Evolutionary conservation across 2,329 filamentous ascomycete species (phyloP).

Genomic region (Colletotrichum sojae): DNA sequence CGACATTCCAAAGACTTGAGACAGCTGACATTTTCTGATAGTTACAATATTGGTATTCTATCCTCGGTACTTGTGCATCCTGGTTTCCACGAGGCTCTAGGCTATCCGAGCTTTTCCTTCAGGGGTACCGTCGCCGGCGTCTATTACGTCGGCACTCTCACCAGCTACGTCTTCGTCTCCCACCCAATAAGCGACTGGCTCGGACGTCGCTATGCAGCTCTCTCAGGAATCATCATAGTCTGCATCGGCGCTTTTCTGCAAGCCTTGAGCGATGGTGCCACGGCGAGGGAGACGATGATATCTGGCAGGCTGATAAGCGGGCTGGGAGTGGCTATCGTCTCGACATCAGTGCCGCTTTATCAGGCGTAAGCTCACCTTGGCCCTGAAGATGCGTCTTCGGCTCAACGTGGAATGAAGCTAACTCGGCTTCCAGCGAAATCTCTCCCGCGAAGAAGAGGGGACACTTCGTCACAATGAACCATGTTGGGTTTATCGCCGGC

Average conservation of each 20-base stretch:
- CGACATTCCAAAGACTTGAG: neutral
- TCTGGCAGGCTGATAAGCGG: slow-evolving; percentile 67
- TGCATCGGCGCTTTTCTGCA: slow-evolving; percentile 65
- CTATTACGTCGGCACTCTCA: slow-evolving; percentile 71
- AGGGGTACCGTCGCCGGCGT: slow-evolving; percentile 69
- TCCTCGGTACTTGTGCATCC: slow-evolving; percentile 70
- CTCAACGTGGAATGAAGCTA: neutral
- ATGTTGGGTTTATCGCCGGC: slow-evolving; percentile 70
- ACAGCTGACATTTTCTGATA: slow-evolving; percentile 40
- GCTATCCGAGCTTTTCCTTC: slow-evolving; percentile 57
- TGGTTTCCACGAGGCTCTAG: slow-evolving; percentile 64
- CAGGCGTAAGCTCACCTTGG: slow-evolving; percentile 59
- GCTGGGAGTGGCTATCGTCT: slow-evolving; percentile 67
- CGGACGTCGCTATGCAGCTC: slow-evolving; percentile 66
- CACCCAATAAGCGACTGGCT: slow-evolving; percentile 65
- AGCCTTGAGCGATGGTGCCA: slow-evolving; percentile 56
- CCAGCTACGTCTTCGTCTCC: slow-evolving; percentile 68
- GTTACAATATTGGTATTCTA: slow-evolving; percentile 71
- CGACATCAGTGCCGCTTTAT: slow-evolving; percentile 70
- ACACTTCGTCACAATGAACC: slow-evolving; percentile 71
- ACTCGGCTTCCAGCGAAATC: slow-evolving; percentile 60
- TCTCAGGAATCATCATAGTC: slow-evolving; percentile 61
- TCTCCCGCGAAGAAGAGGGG: slow-evolving; percentile 67
- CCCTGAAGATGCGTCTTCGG: neutral
- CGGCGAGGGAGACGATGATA: slow-evolving; percentile 63